Evolutionary conservation across 768 basidiomycete genomes (phyloP).

Genomic region (Mycena rebaudengoi): DNA sequence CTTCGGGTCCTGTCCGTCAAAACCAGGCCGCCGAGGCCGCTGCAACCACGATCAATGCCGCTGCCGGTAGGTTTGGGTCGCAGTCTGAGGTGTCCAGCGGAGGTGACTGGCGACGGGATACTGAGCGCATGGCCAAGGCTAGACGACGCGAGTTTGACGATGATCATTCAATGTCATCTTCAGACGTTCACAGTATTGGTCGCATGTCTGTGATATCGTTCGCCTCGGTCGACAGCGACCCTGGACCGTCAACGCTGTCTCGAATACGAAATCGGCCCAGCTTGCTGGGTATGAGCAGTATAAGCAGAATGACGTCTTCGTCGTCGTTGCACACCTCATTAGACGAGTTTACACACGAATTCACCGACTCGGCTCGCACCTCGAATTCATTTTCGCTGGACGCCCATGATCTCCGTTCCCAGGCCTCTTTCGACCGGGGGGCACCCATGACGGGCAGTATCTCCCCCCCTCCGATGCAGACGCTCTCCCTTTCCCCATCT

Average conservation of each 20-base stretch:
- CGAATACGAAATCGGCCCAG: conserved; percentile 70
- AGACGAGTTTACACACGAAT: conserved; percentile 78
- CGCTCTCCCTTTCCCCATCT: conserved; percentile 75
- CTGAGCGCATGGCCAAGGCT: conserved; percentile 76
- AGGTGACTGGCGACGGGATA: conserved; percentile 58
- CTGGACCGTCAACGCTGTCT: conserved; percentile 80
- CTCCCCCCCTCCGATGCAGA: conserved; percentile 81
- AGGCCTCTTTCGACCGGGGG: conserved; percentile 71
- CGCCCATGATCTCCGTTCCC: conserved; percentile 76
- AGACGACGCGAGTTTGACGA: conserved; percentile 88
- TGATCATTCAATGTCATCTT: conserved; percentile 91
- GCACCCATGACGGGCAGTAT: conserved; percentile 67
- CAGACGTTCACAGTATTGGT: conserved; percentile 80
- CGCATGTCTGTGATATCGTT: conserved; percentile 84
- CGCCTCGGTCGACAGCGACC: conserved; percentile 87
- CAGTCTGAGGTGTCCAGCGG: conserved; percentile 39
- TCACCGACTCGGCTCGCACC: conserved; percentile 74
- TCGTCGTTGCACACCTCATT: conserved; percentile 80
- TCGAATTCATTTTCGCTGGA: conserved; percentile 84
- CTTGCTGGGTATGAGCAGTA: conserved; percentile 70
- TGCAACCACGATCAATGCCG: conserved; percentile 64
- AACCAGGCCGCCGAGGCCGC: conserved; percentile 52
- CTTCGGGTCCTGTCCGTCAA: conserved; percentile 72
- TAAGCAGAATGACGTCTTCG: conserved; percentile 80
- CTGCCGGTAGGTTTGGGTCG: conserved; percentile 62